These are phyloP conservation scores for Trichoderma sp. DNA, from an alignment of 2,329 filamentous ascomycete species.

Conservation along the genomic window DNA sequence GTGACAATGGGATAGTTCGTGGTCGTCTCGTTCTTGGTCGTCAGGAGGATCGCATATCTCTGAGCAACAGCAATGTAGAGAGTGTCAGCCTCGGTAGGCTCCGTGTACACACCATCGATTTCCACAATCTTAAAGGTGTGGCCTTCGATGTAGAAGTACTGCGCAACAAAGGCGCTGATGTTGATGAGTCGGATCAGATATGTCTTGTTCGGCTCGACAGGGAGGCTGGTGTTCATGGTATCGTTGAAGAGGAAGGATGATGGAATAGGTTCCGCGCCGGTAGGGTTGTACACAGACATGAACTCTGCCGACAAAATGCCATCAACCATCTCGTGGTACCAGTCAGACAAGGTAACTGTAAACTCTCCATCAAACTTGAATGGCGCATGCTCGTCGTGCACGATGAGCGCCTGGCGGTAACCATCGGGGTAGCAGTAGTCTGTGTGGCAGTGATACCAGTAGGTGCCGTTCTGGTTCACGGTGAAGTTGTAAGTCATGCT, in stretches of 20 bases:
- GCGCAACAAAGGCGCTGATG: slow-evolving; percentile 49
- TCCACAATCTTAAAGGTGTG: slow-evolving; percentile 39
- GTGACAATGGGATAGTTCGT: slow-evolving; percentile 46
- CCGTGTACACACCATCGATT: slow-evolving; percentile 50
- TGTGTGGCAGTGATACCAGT: slow-evolving; percentile 60
- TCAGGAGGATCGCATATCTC: slow-evolving; percentile 48
- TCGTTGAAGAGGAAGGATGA: slow-evolving; percentile 54
- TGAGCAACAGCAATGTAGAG: slow-evolving; percentile 50
- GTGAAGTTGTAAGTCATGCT: slow-evolving; percentile 57
- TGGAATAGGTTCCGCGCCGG: slow-evolving; percentile 55
- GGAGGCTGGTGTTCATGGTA: slow-evolving; percentile 36
- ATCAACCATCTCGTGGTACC: slow-evolving; percentile 57
- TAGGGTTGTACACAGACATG: slow-evolving; percentile 38
- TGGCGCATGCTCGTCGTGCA: slow-evolving; percentile 50
- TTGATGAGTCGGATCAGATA: slow-evolving; percentile 55
- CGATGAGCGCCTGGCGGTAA: slow-evolving; percentile 50
- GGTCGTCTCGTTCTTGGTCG: slow-evolving; percentile 42
- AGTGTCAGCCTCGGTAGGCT: slow-evolving; percentile 40
- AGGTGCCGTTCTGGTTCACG: slow-evolving; percentile 56
- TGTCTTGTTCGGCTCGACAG: slow-evolving; percentile 42
- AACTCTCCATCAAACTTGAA: slow-evolving; percentile 54
- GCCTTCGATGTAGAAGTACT: slow-evolving; percentile 46
- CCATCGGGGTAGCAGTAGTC: slow-evolving; percentile 21
- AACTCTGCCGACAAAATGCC: slow-evolving; percentile 28
- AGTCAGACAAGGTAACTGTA: slow-evolving; percentile 57